Base-by-base conservation (phyloP, 306 rosid genomes). In the Abrus pulchellus region DNA sequence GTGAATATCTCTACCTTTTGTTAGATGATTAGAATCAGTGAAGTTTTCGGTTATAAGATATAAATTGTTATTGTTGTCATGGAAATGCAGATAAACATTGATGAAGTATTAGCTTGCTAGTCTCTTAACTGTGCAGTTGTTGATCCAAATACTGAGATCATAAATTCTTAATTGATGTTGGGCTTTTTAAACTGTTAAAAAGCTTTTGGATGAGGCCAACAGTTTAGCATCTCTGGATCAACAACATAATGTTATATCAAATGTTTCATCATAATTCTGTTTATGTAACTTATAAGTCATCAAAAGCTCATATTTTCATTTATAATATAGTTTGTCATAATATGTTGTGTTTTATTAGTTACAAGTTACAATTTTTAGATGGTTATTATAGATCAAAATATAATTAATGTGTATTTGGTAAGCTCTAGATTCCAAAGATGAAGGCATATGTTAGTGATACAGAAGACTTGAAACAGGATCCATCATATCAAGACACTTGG, bases 401-500 rank as follows among this genome's bases (percentile, higher is more conserved):
- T 88, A 84, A 92, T 87, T 92, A 68, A 79, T 81, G 87, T 72
- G 85, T 82, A 76, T 86, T 89, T 85, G 91, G 90, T 92, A 94
- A 94, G 97, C 89, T 94, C 95, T 94, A 94, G 99, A 94, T 94
- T 86, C 97, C 99, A 64, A 94, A 94, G 89, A 93, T 94, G 97
- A 94, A 92, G 97, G 97, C 99, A 34, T 94, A 91, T 91, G 88
- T 94, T 81, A 91, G 99, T 78, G 99, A 94, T 85, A 83, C 97
- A 4, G 99, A 94, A 84, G 97, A 94, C 90, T 90, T 94, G 87
- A 93, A 83, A 84, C 95, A 91, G 79, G 97, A 94, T 88, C 92
- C 90, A 5, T 87, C 90, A 34, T 92, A 86, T 87, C 97, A 94
- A 86, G 99, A 94, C 76, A 94, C 97, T 70, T 94, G 99, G 99